Evolutionary conservation across 345 rosid genomes (phyloP).

Genomic region (Linum lewisii): DNA sequence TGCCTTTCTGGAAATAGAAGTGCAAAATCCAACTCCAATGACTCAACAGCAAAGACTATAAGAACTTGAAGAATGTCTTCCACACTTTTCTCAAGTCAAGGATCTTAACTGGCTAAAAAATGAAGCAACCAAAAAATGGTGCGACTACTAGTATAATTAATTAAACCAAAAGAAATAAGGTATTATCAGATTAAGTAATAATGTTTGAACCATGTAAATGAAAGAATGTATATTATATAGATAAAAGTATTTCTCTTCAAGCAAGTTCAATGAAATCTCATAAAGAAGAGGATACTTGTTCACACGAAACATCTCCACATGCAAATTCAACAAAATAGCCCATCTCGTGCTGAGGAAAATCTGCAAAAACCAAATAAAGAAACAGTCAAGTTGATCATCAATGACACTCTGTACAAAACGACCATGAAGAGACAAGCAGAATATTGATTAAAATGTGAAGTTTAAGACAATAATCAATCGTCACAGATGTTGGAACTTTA

Average conservation of each 20-base stretch:
- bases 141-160: not conserved
- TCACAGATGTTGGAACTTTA: not conserved
- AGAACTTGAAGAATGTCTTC: constrained; percentile 98
- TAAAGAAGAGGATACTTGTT: constrained; percentile 79
- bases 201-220: not conserved
- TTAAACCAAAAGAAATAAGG: not conserved
- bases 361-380: constrained; percentile 31
- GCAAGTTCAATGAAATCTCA: not conserved
- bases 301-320: constrained; percentile 96
- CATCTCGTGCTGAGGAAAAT: constrained; percentile 96
- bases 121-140: constrained; percentile 5
- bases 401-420: not conserved
- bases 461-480: not conserved
- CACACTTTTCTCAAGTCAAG: constrained; percentile 61
- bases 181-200: not conserved
- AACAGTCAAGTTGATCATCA: not conserved
- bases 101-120: constrained; percentile 27
- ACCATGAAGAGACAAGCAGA: not conserved
- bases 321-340: constrained; percentile 95
- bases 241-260: not conserved
- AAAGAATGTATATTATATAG: not conserved
- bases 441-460: not conserved
- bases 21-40: constrained; percentile 90
- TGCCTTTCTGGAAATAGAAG: constrained; percentile 91
- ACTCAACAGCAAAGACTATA: constrained; percentile 93